Conservation (phyloP, 2,329 filamentous ascomycete genomes). For the Huntiella bhutanensis region DNA sequence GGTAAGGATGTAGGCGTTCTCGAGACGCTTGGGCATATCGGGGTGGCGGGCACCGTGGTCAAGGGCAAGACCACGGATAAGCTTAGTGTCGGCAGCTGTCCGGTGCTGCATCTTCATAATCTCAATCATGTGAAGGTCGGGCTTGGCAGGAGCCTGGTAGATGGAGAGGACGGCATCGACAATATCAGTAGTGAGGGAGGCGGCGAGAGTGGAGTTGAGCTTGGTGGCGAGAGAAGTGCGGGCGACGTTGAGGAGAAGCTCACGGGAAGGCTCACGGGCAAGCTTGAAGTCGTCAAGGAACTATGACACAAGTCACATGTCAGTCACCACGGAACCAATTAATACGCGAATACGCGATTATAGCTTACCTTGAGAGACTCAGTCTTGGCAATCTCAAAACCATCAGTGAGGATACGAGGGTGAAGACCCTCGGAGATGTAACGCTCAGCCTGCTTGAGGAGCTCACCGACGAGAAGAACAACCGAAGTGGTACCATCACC, state of each 20-base stretch:
- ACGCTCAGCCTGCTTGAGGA: conserved; percentile 91
- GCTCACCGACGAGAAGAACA: conserved; percentile 83
- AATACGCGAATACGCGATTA: not conserved
- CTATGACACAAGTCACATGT: conserved; percentile 23
- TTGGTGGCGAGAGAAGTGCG: conserved; percentile 91
- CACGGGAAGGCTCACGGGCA: conserved; percentile 69
- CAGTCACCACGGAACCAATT: conserved; percentile 1
- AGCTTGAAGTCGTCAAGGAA: conserved; percentile 94
- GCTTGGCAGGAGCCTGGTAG: conserved; percentile 74
- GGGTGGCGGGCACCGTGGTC: conserved; percentile 94
- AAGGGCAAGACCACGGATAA: conserved; percentile 80
- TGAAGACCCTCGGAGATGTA: conserved; percentile 95
- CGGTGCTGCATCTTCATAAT: conserved; percentile 99
- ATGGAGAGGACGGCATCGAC: conserved; percentile 93
- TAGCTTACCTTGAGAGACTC: conserved; percentile 64
- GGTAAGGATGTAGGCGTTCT: conserved; percentile 88
- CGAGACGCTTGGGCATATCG: conserved; percentile 91
- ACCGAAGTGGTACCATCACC: conserved; percentile 96
- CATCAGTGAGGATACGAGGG: conserved; percentile 89
- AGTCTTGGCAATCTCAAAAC: conserved; percentile 89
- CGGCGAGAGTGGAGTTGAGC: conserved; percentile 71
- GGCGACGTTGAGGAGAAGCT: conserved; percentile 82
- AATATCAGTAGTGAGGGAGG: conserved; percentile 83
- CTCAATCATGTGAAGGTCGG: conserved; percentile 96
- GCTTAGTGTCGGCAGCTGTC: conserved; percentile 83